A percentile compares a stretch with the other conserved stretches of the same genome.
phyloP scores from a whole-genome alignment of 2,329 filamentous ascomycete species.

The Beauveria scarabaeidicola region DNA sequence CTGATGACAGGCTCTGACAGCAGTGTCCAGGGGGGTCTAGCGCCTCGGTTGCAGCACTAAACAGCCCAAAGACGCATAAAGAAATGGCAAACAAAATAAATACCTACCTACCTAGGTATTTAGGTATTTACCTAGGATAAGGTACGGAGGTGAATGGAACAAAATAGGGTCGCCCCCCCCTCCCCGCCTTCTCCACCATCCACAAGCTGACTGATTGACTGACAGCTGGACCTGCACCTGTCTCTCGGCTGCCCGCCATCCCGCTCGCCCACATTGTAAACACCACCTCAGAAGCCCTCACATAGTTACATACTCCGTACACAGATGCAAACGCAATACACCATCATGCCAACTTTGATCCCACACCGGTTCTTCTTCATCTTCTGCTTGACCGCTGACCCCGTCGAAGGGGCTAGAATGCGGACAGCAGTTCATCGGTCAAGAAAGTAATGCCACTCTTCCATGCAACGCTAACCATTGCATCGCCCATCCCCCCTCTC shows the following conservation, averaged over 20 bases:
- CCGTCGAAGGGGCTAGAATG: not conserved
- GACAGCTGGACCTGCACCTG: slow-evolving; percentile 1
- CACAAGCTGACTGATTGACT: not conserved
- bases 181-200: not conserved
- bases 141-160: no score
- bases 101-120: no score
- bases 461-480: slow-evolving; percentile 6
- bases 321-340: not conserved
- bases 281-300: not conserved
- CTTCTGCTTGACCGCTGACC: slow-evolving; percentile 5
- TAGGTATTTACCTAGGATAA: no score
- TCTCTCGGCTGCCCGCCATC: slow-evolving; percentile 1
- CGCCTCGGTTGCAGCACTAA: not conserved
- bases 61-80: not conserved
- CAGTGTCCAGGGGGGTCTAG: not conserved
- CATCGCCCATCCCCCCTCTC: not conserved
- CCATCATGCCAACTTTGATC: slow-evolving; percentile 1
- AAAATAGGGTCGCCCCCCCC: not conserved
- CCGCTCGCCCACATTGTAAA: slow-evolving; percentile 1
- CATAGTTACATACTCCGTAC: no score
- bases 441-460: slow-evolving; percentile 4
- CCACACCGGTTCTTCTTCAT: slow-evolving; percentile 8
- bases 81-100: not conserved
- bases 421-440: slow-evolving; percentile 9
- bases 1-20: not conserved